Base-by-base conservation (phyloP, 805 yeast species). In the Jamesozyma gamospora region DNA sequence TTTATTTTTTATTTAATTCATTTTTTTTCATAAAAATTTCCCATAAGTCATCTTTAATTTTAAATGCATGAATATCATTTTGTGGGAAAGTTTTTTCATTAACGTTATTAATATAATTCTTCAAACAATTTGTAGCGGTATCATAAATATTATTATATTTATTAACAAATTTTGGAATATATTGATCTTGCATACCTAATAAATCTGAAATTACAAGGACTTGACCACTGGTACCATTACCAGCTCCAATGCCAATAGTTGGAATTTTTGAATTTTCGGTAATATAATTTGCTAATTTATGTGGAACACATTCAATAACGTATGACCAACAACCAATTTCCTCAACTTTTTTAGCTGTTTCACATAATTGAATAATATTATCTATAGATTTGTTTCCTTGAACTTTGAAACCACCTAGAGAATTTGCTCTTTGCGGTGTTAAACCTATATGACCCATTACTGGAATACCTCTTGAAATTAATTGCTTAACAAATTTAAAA, bases 211-310 rank as follows among this genome's bases (percentile, higher is more conserved):
- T 78, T 0, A 90, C 98, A 29, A 90, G 68, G 1, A 90, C 95
- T 59, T 92, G 97, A 0, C 95, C 97, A 28, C 83, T 74, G 8
- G 90, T 80, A 8, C 64, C 64, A 17, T 77, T 74, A 0, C 98
- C 97, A 0, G 97, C 96, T 4, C 98, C 98, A 36, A 90, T 90
- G 3, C 98, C 98, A 48, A 90, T 87, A 1, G 94, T 83, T 0
- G 97, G 96, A 1, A 90, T 67, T 1, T 56, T 37, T 26, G 87
- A 56, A 12, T 66, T 63, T 2, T 67, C 56, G 0, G 96, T 82
- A 24, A 92, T 75, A 41, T 66, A 64, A 33, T 66, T 58, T 0
- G 90, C 90, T 11, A 92, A 62, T 41, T 70, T 71, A 41, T 74
- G 74, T 1, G 98, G 98, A 4, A 90, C 73, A 37, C 96, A 94